Evolutionary conservation across 257 asterid genomes (phyloP), one percentile per base, ranked within the genome.

Genomic region (Nicotiana knightiana): DNA sequence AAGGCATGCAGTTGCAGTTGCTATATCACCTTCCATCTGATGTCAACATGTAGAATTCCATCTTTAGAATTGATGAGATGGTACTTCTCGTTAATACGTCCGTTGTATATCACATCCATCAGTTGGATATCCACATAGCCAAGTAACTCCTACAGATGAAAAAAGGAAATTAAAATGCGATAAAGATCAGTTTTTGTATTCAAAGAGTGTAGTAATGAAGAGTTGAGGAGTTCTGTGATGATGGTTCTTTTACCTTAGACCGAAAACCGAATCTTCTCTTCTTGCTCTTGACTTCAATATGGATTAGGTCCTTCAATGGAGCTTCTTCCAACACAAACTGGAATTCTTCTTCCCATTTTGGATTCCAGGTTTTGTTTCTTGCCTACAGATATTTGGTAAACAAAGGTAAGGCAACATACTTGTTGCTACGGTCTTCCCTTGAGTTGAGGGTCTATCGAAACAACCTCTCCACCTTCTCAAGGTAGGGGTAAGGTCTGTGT

Each of bases 281-380:
- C 86, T 84, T 90, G 89, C 93, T 93, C 88, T 83, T 81, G 63
- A 95, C 93, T 71, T 89, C 94, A 26, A 95, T 64, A 80, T 88
- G 93, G 51, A 95, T 86, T 5, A 58, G 54, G 37, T 93, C 98
- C 79, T 87, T 88, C 37, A 88, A n/a, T 6, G 98, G 98, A 80
- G 96, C 87, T 64, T 93, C 96, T 71, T 92, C 98, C 39, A 93
- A 68, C 59, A 91, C 84, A 83, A 93, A 95, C 85, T 95, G 88
- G 77, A 93, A 93, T 16, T 91, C 96, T 59, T 95, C 98, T 46
- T 92, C 91, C 98, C 98, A 95, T 26, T 53, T 51, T 9, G 98
- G 98, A 82, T 91, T 78, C 55, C 96, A 89, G 51, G 89, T 87
- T 84, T 89, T 91, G 89, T 83, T 91, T 48, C 91, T 83, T 28